These are phyloP conservation scores for Batrachochytrium dendrobatidis DNA, from an alignment of 371 early-diverging fungal species.

Conservation along the genomic window DNA sequence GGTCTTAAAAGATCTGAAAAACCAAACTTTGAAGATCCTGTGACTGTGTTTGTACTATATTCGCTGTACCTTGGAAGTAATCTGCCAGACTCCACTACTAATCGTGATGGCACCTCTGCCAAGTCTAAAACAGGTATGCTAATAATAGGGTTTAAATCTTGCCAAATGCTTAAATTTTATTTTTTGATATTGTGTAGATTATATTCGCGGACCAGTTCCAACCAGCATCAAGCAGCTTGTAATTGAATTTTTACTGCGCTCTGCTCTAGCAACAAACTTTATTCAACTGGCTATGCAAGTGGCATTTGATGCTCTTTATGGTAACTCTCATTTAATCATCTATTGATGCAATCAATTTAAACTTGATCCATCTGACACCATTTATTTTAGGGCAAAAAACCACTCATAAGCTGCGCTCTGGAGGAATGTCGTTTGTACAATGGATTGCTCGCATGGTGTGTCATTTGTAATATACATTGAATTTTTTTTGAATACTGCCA, in stretches of 20 bases:
- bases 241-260: constrained; percentile 55
- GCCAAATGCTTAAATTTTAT: too few relatives aligned
- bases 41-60: constrained; percentile 53
- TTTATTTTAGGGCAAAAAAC: constrained; percentile 46
- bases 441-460: constrained; percentile 78
- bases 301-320: constrained; percentile 71
- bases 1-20: constrained; percentile 45
- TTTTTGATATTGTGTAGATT: not conserved
- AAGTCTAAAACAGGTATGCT: too few relatives aligned
- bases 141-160: too few relatives aligned
- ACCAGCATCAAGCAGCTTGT: constrained; percentile 55
- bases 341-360: not conserved
- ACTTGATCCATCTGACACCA: not conserved
- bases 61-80: constrained; percentile 43
- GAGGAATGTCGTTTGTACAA: constrained; percentile 74
- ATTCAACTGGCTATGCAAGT: constrained; percentile 63
- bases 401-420: constrained; percentile 55
- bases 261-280: constrained; percentile 55
- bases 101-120: not conserved
- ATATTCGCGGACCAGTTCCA: constrained; percentile 36
- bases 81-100: not conserved
- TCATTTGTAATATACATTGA: too few relatives aligned
- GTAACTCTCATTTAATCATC: constrained; percentile 22
- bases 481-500: not conserved
- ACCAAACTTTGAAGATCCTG: constrained; percentile 46